phyloP scores from a whole-genome alignment of 768 basidiomycete genomes.

The Boletus eberwhitei region DNA sequence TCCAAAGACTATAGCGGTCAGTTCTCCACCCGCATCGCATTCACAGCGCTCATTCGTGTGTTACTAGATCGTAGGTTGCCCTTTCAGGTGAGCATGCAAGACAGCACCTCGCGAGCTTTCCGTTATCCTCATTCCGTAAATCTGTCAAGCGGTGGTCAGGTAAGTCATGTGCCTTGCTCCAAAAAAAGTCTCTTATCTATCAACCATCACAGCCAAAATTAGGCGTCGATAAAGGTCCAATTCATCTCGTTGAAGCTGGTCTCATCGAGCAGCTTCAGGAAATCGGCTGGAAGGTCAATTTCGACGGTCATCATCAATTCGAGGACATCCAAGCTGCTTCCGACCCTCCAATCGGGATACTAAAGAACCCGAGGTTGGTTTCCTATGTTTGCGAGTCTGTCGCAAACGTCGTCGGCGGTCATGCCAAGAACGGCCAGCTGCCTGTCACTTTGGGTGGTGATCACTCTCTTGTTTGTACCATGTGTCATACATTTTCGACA shows the following conservation, averaged over 20 bases:
- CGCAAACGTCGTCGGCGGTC: constrained; percentile 68
- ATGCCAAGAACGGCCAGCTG: constrained; percentile 74
- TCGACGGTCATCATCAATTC: constrained; percentile 89
- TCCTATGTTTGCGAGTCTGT: constrained; percentile 79
- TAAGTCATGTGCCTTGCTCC: constrained; percentile 7
- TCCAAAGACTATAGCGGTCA: constrained; percentile 77
- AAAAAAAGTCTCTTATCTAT: constrained; percentile 11
- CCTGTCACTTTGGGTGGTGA: constrained; percentile 94
- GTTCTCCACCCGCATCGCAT: constrained; percentile 30
- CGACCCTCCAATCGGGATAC: constrained; percentile 72
- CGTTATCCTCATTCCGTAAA: constrained; percentile 11
- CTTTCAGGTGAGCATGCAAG: constrained; percentile 71
- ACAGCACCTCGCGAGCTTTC: neutral
- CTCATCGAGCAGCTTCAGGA: constrained; percentile 70
- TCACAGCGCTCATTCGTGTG: constrained; percentile 6
- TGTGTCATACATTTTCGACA: constrained; percentile 2
- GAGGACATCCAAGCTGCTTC: constrained; percentile 58
- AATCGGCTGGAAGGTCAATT: constrained; percentile 87
- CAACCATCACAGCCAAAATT: constrained; percentile 51
- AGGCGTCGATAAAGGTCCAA: constrained; percentile 87
- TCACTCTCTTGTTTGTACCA: constrained; percentile 74
- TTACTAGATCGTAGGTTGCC: constrained; percentile 84
- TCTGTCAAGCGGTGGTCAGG: constrained; percentile 30
- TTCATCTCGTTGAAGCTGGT: constrained; percentile 84
- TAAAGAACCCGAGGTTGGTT: constrained; percentile 90